Conservation (phyloP, 2,329 filamentous ascomycete species). For the Arthroderma sp. region DNA sequence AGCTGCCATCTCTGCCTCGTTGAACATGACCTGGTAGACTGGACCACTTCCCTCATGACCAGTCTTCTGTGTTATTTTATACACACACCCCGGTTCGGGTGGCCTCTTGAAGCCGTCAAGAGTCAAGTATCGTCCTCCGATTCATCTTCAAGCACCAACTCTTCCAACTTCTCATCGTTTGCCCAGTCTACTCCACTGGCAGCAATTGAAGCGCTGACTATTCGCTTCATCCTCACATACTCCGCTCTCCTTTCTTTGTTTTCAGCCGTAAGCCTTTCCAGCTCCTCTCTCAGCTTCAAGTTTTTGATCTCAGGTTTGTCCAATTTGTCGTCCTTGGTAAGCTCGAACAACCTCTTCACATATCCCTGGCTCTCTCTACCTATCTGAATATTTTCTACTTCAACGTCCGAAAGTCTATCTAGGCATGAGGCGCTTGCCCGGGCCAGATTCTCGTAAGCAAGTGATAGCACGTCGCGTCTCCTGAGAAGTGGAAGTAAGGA, state of each 20-base stretch:
- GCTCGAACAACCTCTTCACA: slow-evolving; percentile 47
- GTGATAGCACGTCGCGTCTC: slow-evolving; percentile 54
- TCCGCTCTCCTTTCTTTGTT: slow-evolving; percentile 50
- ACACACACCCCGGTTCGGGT: too few relatives aligned
- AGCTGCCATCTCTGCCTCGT: too few relatives aligned
- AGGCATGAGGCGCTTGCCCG: slow-evolving; percentile 39
- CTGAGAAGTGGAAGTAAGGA: slow-evolving; percentile 54
- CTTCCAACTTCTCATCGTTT: slow-evolving; percentile 51
- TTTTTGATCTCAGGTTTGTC: slow-evolving; percentile 42
- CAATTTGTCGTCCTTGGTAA: slow-evolving; percentile 45
- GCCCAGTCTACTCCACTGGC: slow-evolving; percentile 78
- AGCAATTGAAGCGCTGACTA: slow-evolving; percentile 63
- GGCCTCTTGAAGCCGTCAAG: too few relatives aligned
- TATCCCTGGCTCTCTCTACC: slow-evolving; percentile 50
- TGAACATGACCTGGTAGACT: too few relatives aligned
- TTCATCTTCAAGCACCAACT: slow-evolving; percentile 54
- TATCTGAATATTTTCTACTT: slow-evolving; percentile 45
- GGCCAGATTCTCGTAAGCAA: slow-evolving; percentile 48
- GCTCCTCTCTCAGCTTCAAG: slow-evolving; percentile 39
- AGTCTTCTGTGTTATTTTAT: too few relatives aligned
- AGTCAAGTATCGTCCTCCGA: slow-evolving; percentile 7
- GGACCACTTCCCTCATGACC: too few relatives aligned
- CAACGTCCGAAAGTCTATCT: slow-evolving; percentile 42
- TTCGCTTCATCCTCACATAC: slow-evolving; percentile 64
- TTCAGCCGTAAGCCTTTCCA: slow-evolving; percentile 46